Base-by-base conservation (phyloP, 1,139 yeast genomes). In the Sugiyamaella sp. region DNA sequence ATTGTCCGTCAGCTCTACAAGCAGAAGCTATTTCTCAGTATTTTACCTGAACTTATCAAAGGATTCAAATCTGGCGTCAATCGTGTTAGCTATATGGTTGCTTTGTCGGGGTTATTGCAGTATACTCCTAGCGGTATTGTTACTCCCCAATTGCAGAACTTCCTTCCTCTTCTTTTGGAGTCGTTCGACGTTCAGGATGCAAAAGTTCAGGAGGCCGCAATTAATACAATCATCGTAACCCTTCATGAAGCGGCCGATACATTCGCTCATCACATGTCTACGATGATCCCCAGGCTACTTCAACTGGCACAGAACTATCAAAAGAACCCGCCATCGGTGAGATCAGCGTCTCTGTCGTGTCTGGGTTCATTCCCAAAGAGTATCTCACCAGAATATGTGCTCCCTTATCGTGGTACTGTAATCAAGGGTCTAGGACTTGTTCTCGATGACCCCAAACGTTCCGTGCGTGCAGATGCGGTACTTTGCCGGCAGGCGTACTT, bases 401-500 rank as follows among this genome's bases (percentile, higher is more conserved):
- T 79, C 24, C 82, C 84, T 4, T 85, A 77, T 64, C 82, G 81
- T 63, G 65, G 69, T 4, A 69, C 68, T 3, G 76, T 88, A 6
- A 74, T 89, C 43, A 69, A 64, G 22, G 76, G 75, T 8, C 72
- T 89, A 50, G 74, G 73, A 1, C 65, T 64, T 1, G 84, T 80
- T 0, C 73, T 93, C 59, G 96, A 88, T 61, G 97, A 93, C 67
- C 80, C 77, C 51, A 85, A 78, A 65, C 80, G 99, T 68, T 72
- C 70, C 4, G 89, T 93, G 1, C 80, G 99, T 63, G 85, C 82
- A 66, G 78, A 81, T 52, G 86, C 91, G 6, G 84, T 86, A 52
- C 89, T 86, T 61, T 82, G 93, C 51, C 80, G 97, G 65, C 98
- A 93, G 66, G 74, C 78, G 1, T 84, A 81, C 60, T 87, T 73